Evolutionary conservation across 495 filamentous ascomycete genomes (phyloP), one percentile per base, ranked within the genome.

Genomic region (Hyaloscypha hepaticicola): DNA sequence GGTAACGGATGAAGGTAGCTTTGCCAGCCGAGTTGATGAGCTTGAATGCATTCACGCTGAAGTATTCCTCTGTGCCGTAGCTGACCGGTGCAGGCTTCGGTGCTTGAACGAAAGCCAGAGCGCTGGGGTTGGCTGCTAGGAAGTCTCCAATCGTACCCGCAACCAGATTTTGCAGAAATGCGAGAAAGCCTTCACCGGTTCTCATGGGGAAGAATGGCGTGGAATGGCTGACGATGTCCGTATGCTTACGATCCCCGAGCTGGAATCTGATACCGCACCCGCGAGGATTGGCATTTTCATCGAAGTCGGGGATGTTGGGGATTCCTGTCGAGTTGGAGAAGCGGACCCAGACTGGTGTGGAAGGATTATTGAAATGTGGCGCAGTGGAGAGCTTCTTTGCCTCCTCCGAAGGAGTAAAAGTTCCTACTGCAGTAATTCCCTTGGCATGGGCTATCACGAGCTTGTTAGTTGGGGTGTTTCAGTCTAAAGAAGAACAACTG

Each of bases 311-410:
- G 49, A 86, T 75, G 5, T 75, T 61, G 24, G 80, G 82, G 62
- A 84, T 70, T 7, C 83, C 83, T 16, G 80, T 82, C n/a, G 76
- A 80, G 70, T 72, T 77, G 33, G 80, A 83, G 73, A 85, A 83
- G 65, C 82, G 81, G 21, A 64, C 69, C 63, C 66, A 71, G 62
- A 85, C 56, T 2, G 80, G 78, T 21, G 78, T 83, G 22, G 76
- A 76, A 1, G 77, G 55, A 34, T 55, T 58, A 68, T 73, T 78
- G 76, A 86, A 81, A 69, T 86, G 83, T 5, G 72, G 76, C 0
- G 83, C 83, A 34, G 59, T 76, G 26, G 78, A 80, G 41, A 85
- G 77, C 28, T 72, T 53, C 7, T 64, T 45, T 16, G 83, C 81
- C 48, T 70, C 63, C 3, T 72, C 22, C n/a, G 77, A 75, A 9